Conservation (phyloP, 2,329 filamentous ascomycete species). For the Scleromitrula shiraiana region DNA sequence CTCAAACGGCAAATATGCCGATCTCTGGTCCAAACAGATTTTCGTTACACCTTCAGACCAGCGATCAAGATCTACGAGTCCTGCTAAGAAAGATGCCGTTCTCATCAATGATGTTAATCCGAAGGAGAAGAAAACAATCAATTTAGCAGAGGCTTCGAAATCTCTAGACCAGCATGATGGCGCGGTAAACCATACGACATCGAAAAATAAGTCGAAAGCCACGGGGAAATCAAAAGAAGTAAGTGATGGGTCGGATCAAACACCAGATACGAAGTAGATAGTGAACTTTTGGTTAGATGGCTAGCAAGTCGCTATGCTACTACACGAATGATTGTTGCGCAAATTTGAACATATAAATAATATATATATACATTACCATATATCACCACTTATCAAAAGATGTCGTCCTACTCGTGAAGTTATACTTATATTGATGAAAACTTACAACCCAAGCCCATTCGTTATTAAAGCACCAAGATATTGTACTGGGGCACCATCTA, state of each 20-base stretch:
- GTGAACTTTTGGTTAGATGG: neutral
- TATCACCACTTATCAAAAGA: no score
- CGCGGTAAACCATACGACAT: neutral
- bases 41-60: slow-evolving; percentile 23
- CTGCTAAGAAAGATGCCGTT: slow-evolving; percentile 19
- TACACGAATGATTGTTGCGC: no score
- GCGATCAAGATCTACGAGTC: slow-evolving; percentile 20
- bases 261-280: neutral
- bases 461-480: neutral
- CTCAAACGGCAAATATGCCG: slow-evolving; percentile 40
- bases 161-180: slow-evolving; percentile 11
- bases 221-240: slow-evolving; percentile 15
- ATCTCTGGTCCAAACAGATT: slow-evolving; percentile 44
- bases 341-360: no score
- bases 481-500: neutral
- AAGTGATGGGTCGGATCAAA: slow-evolving; percentile 14
- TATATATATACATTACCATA: no score
- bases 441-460: no score
- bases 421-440: no score
- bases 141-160: slow-evolving; percentile 16
- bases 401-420: no score
- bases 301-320: slow-evolving; percentile 16
- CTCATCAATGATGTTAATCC: slow-evolving; percentile 28
- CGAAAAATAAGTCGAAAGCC: neutral
- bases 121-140: slow-evolving; percentile 12